Evolutionary conservation across 2,329 filamentous ascomycete species (phyloP).

Genomic region (Penicillium sp.): DNA sequence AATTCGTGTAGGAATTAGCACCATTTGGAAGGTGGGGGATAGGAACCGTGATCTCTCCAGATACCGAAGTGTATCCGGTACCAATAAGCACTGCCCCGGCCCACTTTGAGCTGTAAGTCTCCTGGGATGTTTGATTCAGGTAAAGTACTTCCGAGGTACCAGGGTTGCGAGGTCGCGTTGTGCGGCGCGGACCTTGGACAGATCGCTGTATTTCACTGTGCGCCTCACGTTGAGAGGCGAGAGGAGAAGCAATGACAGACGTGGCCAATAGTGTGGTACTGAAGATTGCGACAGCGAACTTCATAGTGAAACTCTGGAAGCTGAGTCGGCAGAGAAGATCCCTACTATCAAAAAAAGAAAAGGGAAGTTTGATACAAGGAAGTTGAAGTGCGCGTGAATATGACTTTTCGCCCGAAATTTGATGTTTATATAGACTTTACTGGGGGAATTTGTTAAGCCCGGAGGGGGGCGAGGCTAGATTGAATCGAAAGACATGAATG

Average conservation of each 20-base stretch:
- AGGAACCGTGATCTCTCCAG: conserved; percentile 53
- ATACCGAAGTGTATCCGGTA: conserved; percentile 51
- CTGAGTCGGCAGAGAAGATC: too few species aligned
- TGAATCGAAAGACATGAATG: not conserved
- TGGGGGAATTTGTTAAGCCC: too few species aligned
- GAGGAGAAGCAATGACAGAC: conserved; percentile 46
- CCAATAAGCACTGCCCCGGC: conserved; percentile 56
- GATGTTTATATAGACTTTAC: not conserved
- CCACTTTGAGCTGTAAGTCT: conserved; percentile 56
- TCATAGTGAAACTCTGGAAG: conserved; percentile 42
- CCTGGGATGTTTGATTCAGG: conserved; percentile 39
- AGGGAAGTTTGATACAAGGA: not conserved
- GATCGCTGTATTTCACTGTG: conserved; percentile 23
- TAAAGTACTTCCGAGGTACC: conserved; percentile 26
- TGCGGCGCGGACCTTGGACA: conserved; percentile 23
- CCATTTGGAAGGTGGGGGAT: conserved; percentile 41
- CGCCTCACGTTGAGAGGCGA: conserved; percentile 40
- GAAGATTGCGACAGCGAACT: conserved; percentile 40
- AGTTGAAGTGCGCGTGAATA: not conserved
- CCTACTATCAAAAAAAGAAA: not conserved
- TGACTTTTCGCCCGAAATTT: not conserved
- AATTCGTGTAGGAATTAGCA: conserved; percentile 28
- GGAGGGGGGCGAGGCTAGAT: not conserved
- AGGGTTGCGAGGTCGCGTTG: conserved; percentile 30
- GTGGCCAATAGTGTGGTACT: conserved; percentile 40